These are phyloP conservation scores for Trypanosoma caninum DNA, from an alignment of 208 protist species.

Conservation along the genomic window DNA sequence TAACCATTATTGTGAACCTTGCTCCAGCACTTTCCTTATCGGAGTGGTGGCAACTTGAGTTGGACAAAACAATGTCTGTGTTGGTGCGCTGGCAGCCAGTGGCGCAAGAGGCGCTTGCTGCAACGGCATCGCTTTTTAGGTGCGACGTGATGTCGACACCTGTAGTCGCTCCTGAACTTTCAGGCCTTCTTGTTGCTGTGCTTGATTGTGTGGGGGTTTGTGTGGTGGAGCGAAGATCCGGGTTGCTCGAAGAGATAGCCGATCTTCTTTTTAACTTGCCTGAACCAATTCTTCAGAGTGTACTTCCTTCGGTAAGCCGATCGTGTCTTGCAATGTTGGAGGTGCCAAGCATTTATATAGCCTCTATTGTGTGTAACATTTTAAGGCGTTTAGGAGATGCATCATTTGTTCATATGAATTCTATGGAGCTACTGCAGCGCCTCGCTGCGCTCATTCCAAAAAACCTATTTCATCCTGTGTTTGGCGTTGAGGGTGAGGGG, in stretches of 20 bases:
- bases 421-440: conserved; percentile 31
- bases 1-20: conserved; percentile 32
- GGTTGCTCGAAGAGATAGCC: conserved; percentile 39
- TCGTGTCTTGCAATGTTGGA: conserved; percentile 36
- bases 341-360: conserved; percentile 72
- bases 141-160: conserved; percentile 18
- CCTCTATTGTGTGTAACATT: conserved; percentile 32
- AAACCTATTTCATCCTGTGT: conserved; percentile 55
- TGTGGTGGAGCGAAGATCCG: conserved; percentile 29
- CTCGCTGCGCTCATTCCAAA: conserved; percentile 48
- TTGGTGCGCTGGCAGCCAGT: conserved; percentile 56
- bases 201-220: conserved; percentile 22
- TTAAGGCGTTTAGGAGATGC: conserved; percentile 39
- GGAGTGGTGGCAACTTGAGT: conserved; percentile 44
- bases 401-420: conserved; percentile 30
- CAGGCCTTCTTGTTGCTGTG: conserved; percentile 17
- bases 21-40: conserved; percentile 31
- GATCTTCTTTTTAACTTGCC: conserved; percentile 52
- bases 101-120: conserved; percentile 32
- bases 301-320: conserved; percentile 22
- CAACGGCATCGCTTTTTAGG: conserved; percentile 34
- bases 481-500: conserved; percentile 37
- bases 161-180: conserved; percentile 9
- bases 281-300: conserved; percentile 21
- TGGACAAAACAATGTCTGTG: conserved; percentile 48